A percentile compares a stretch with the other conserved stretches of the same genome.
phyloP scores from a whole-genome alignment of 805 yeast genomes.

The Kregervanrija fluxuum region DNA sequence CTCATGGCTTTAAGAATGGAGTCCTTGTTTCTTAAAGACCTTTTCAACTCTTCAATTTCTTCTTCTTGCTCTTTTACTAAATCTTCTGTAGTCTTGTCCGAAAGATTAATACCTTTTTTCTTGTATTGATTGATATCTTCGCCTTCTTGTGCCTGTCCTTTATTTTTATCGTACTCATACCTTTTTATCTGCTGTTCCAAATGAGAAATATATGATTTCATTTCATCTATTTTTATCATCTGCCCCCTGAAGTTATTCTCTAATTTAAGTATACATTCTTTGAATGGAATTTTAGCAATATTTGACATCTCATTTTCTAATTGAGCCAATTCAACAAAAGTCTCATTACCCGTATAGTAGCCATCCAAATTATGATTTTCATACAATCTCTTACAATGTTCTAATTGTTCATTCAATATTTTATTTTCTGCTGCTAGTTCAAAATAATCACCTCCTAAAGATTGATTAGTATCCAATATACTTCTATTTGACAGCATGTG shows the following conservation, averaged over 20 bases:
- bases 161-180: constrained; percentile 5
- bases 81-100: no score
- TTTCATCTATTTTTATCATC: constrained; percentile 48
- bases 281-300: constrained; percentile 11
- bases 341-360: neutral
- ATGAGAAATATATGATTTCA: constrained; percentile 50
- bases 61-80: constrained; percentile 45
- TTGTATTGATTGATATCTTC: constrained; percentile 27
- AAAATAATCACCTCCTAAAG: neutral
- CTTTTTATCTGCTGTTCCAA: constrained; percentile 46
- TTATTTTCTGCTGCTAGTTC: constrained; percentile 54
- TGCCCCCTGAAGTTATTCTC: constrained; percentile 43
- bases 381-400: constrained; percentile 58
- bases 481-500: constrained; percentile 4
- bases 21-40: constrained; percentile 63
- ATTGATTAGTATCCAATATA: no score
- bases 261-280: constrained; percentile 37
- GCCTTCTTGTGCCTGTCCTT: constrained; percentile 1
- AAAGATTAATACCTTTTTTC: no score
- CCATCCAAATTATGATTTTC: constrained; percentile 28
- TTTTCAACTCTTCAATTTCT: constrained; percentile 59
- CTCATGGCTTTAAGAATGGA: constrained; percentile 69
- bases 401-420: constrained; percentile 58
- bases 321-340: neutral
- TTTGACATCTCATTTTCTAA: neutral